These are phyloP conservation scores for Scutellaria barbata DNA, from an alignment of 257 asterid species.

Conservation along the genomic window DNA sequence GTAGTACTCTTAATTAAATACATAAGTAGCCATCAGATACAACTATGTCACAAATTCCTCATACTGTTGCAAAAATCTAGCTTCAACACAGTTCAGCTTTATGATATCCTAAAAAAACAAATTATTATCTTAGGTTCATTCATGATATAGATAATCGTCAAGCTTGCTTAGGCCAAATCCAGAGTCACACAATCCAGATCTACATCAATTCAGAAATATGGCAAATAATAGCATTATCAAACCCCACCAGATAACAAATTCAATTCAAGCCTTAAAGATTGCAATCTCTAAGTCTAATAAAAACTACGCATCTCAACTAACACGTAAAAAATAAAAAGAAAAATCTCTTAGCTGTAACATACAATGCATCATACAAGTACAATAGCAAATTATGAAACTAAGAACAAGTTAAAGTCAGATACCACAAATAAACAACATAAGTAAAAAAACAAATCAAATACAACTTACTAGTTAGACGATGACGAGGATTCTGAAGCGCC, in stretches of 20 bases:
- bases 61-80: conserved; percentile 6
- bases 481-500: conserved; percentile 94
- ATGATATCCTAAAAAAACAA: not conserved
- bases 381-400: not conserved
- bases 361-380: not conserved
- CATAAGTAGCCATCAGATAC: conserved; percentile 7
- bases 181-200: conserved; percentile 39
- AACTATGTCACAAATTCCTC: conserved; percentile 9
- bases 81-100: not conserved
- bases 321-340: not conserved
- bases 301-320: no score
- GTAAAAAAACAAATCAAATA: not conserved
- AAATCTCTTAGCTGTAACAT: not conserved
- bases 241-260: conserved; percentile 30
- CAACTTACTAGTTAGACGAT: conserved; percentile 81
- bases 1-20: not conserved
- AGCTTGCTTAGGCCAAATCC: conserved; percentile 25
- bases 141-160: conserved; percentile 8
- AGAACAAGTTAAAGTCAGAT: not conserved
- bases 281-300: conserved; percentile 20
- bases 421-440: not conserved
- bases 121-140: not conserved
- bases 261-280: conserved; percentile 14
- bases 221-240: conserved; percentile 12
- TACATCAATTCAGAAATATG: conserved; percentile 27